Base-by-base conservation (phyloP, 768 basidiomycete species). In the Podaxis rugospora region DNA sequence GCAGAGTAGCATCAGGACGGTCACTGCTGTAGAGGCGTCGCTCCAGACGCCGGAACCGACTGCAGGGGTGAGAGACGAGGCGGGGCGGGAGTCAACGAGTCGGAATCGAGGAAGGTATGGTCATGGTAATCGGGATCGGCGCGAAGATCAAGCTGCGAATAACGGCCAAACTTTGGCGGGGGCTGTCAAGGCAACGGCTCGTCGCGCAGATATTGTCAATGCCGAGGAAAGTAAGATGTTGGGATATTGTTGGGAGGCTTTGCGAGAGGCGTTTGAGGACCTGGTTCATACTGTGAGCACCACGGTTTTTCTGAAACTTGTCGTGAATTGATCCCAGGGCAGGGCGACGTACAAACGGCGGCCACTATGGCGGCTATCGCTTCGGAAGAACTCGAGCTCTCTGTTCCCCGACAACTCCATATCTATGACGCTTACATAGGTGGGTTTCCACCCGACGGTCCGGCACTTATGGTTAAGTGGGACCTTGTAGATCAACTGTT, bases 311-410 rank as follows among this genome's bases (percentile, higher is more conserved):
- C 3, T 1, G 42, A 18, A 18, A 6, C 4, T 44, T 44, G 16
- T 7, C 6, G 42, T 18, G 16, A 18, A 44, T 14, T 40, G 21
- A 7, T 44, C 0, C 6, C 18, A 9, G 16, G 18, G 18, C 16
- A 92, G 88, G 92, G 92, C 13, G 87, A 93, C 66, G 76, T 92
- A 1, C 92, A 92, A 67, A 89, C 86, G 79, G 92, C 90, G 71
- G 84, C 89, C 1, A 83, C 90, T 79, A 68, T 93, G 14, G 77
- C 83, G 2, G 67, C 90, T 1, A 73, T 93, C 18, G 89, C 86
- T 5, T 76, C 80, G 0, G 66, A 76, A 47, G 88, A 92, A 67
- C 73, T 94, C 46, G 64, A 67, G 39, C 69, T 90, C n/a, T 70
- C 75, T 0, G 68, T 71, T 21, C 68, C 66, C 50, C 75, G 86